phyloP scores from a whole-genome alignment of 768 basidiomycete species.

The Trametes gibbosa region DNA sequence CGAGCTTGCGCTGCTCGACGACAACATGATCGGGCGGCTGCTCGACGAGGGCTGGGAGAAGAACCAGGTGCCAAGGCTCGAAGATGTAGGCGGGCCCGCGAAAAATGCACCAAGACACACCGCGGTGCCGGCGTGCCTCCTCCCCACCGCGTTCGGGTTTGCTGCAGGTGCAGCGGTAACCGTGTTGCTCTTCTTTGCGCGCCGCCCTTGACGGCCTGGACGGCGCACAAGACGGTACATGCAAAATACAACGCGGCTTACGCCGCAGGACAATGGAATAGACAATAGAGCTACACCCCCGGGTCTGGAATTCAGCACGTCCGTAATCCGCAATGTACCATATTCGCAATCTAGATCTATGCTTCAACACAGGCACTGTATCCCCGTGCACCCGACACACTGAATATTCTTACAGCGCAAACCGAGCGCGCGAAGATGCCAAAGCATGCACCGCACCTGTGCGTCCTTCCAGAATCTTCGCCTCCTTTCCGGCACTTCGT shows the following conservation, averaged over 20 bases:
- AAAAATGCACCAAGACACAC: not conserved
- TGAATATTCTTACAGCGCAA: not conserved
- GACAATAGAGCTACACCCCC: conserved; percentile 7
- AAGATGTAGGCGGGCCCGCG: conserved; percentile 13
- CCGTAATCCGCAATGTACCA: conserved; percentile 10
- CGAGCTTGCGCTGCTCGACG: conserved; percentile 71
- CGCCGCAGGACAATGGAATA: conserved; percentile 2
- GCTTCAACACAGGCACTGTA: not conserved
- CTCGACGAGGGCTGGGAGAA: conserved; percentile 88
- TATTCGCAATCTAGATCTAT: not conserved
- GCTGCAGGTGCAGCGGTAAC: conserved; percentile 42
- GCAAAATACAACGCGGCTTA: not conserved
- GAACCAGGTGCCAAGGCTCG: conserved; percentile 37
- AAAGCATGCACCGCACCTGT: too few relatives aligned
- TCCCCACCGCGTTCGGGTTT: conserved; percentile 39
- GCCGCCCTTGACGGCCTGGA: conserved; percentile 26
- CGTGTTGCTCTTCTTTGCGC: conserved; percentile 30
- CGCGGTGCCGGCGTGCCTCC: conserved; percentile 2
- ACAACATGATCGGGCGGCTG: conserved; percentile 57
- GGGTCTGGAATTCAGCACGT: conserved; percentile 5
- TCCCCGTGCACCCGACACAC: not conserved
- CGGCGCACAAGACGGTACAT: not conserved
- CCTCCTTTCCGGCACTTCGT: not conserved
- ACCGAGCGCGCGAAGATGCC: too few relatives aligned
- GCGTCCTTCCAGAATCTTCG: not conserved